Evolutionary conservation across 345 rosid species (phyloP).

Genomic region (Nephelium lappaceum): DNA sequence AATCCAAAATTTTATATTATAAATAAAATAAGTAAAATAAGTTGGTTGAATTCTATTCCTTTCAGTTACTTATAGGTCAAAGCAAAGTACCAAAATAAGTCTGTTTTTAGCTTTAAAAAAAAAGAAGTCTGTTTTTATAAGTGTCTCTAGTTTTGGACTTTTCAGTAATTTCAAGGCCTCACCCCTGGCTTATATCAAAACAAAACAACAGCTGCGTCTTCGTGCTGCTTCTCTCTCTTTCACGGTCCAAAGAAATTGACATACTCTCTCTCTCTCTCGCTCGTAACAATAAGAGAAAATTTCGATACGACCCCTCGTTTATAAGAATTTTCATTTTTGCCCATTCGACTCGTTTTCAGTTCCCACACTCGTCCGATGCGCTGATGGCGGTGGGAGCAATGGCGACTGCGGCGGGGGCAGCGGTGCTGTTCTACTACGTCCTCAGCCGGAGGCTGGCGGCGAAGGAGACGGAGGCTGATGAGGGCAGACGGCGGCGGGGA

Average conservation of each 20-base stretch:
- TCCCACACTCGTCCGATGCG: background rate
- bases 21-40: too few relatives aligned
- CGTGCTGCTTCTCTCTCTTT: background rate
- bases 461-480: constrained; percentile 41
- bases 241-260: background rate
- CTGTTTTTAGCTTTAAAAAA: too few relatives aligned
- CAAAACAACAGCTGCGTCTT: background rate
- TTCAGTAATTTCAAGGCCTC: background rate
- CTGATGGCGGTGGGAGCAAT: constrained; percentile 79
- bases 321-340: background rate
- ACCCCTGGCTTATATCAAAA: background rate
- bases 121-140: too few relatives aligned
- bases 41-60: too few relatives aligned
- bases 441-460: constrained; percentile 57
- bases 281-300: background rate
- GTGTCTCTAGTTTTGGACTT: background rate
- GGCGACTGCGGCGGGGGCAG: constrained; percentile 91
- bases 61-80: too few relatives aligned
- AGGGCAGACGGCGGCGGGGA: constrained; percentile 40
- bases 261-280: too few relatives aligned
- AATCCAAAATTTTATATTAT: too few relatives aligned
- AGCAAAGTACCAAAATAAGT: too few relatives aligned
- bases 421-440: constrained; percentile 63
- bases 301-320: background rate
- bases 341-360: background rate